phyloP scores from a whole-genome alignment of 306 rosid genomes.

The Crotalaria pallida region DNA sequence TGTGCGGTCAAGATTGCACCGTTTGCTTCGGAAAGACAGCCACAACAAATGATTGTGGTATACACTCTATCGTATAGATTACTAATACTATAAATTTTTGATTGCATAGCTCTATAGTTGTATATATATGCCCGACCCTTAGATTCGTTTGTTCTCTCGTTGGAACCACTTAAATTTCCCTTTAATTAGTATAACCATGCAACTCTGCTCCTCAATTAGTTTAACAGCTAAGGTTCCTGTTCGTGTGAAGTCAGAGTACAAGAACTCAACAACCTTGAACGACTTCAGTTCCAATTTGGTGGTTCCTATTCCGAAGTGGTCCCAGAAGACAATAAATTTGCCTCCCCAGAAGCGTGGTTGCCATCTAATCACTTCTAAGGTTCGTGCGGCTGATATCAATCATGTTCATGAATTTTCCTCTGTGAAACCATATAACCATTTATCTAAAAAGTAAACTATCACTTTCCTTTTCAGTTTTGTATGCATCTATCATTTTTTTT shows the following conservation, averaged over 20 bases:
- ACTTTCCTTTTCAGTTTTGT: too few relatives aligned
- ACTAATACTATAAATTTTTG: background rate
- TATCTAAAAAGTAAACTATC: too few relatives aligned
- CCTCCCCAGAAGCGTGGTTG: slow-evolving; percentile 73
- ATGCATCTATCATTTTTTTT: too few relatives aligned
- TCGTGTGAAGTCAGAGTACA: slow-evolving; percentile 20
- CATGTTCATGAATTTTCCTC: background rate
- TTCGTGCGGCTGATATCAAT: background rate
- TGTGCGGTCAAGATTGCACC: slow-evolving; percentile 4
- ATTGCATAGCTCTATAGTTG: background rate
- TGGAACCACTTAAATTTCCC: background rate
- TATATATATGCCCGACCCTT: background rate
- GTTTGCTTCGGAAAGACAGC: background rate
- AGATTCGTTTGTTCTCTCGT: background rate
- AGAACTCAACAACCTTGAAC: slow-evolving; percentile 2
- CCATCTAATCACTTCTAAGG: slow-evolving; percentile 68
- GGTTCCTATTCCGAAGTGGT: slow-evolving; percentile 56
- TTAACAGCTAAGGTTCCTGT: slow-evolving; percentile 10
- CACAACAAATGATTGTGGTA: background rate
- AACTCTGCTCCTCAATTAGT: slow-evolving; percentile 9
- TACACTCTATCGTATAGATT: background rate
- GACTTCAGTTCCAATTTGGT: slow-evolving; percentile 29
- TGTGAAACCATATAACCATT: background rate
- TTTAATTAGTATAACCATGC: background rate
- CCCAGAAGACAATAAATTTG: slow-evolving; percentile 70